Base-by-base conservation (phyloP, 768 basidiomycete genomes). In the Gloeostereum incarnatum region DNA sequence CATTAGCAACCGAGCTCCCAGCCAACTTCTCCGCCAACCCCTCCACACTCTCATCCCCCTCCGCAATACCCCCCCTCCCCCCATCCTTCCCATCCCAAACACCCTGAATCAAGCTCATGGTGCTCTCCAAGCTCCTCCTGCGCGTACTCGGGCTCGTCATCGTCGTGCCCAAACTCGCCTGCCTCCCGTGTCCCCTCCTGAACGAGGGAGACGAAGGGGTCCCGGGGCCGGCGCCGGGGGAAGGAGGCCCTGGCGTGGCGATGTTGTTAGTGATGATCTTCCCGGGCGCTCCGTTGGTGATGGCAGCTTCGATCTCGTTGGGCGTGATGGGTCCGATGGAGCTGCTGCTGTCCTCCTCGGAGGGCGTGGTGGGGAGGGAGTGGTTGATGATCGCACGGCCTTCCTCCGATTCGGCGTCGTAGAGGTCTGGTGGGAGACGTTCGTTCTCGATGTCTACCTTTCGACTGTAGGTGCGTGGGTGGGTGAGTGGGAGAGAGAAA, bases 361-460 rank as follows among this genome's bases (percentile, higher is more conserved):
- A 61, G 1, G 82, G 75, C 0, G 79, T 73, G 8, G 68, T 60
- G 0, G 86, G 82, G 13, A 66, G 55, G 2, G 63, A 63, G 1
- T 69, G 62, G 25, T 59, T 56, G 40, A 85, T 51, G 45, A 78
- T 73, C 5, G 81, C 76, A 46, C 73, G 77, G 40, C 78, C 81
- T 59, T 84, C 79, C 46, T 74, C 74, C 7, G 77, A 81, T 45
- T 72, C 63, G 5, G 78, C 81, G 52, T 97, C 93, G 55, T 90
- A 84, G 13, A 99, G 70, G 11, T 97, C 91, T 2, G 94, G 94
- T 2, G 94, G 96, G n/a, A 98, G 68, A 23, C 92, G 83, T 60
- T 99, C 96, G 62, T 98, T 98, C 62, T 98, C 94, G 48, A 98
- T 97, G 67, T 98, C 96, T 31, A 87, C 90, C 65, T 92, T 93